Percentiles rank a stretch among this genome's conserved stretches.
Conservation (phyloP, 768 basidiomycete species). For the Nevesoporus exiguus region DNA sequence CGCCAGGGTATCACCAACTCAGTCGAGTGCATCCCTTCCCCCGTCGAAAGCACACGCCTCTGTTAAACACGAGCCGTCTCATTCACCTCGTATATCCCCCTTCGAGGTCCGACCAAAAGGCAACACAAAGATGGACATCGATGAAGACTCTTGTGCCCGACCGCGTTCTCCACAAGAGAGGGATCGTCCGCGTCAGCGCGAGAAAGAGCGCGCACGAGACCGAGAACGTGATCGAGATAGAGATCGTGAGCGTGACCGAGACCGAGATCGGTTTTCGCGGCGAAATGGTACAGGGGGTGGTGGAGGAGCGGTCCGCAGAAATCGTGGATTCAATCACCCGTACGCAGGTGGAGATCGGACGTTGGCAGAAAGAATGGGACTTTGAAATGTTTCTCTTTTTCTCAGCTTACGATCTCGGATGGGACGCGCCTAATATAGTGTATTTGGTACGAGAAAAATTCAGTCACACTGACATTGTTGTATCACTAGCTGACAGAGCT, state of each 20-base stretch:
- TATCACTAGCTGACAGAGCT: slow-evolving; percentile 31
- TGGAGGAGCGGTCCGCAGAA: slow-evolving; percentile 36
- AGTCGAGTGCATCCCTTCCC: slow-evolving; percentile 31
- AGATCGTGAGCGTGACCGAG: slow-evolving; percentile 35
- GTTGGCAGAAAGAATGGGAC: slow-evolving; percentile 81
- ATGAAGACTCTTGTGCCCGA: slow-evolving; percentile 46
- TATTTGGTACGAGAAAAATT: slow-evolving; percentile 39
- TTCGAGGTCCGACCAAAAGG: slow-evolving; percentile 28
- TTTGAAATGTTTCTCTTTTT: slow-evolving; percentile 39
- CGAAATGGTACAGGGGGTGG: slow-evolving; percentile 44
- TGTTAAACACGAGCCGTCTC: slow-evolving; percentile 28
- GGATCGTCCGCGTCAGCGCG: slow-evolving; percentile 38
- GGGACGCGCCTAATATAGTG: slow-evolving; percentile 29
- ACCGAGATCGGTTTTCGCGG: slow-evolving; percentile 37
- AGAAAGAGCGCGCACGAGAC: slow-evolving; percentile 37
- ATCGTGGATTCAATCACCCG: slow-evolving; percentile 35
- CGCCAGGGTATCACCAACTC: slow-evolving; percentile 33
- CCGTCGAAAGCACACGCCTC: slow-evolving; percentile 19
- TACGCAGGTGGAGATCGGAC: slow-evolving; percentile 60
- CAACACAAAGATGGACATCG: slow-evolving; percentile 50
- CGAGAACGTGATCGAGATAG: slow-evolving; percentile 35
- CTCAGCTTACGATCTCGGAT: slow-evolving; percentile 17
- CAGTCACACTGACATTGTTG: slow-evolving; percentile 11
- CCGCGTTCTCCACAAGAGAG: slow-evolving; percentile 43
- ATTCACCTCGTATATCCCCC: slow-evolving; percentile 28